Evolutionary conservation across 441 rosid species (phyloP), one percentile per base, ranked within the genome.

Genomic region (Gossypium trilobum): DNA sequence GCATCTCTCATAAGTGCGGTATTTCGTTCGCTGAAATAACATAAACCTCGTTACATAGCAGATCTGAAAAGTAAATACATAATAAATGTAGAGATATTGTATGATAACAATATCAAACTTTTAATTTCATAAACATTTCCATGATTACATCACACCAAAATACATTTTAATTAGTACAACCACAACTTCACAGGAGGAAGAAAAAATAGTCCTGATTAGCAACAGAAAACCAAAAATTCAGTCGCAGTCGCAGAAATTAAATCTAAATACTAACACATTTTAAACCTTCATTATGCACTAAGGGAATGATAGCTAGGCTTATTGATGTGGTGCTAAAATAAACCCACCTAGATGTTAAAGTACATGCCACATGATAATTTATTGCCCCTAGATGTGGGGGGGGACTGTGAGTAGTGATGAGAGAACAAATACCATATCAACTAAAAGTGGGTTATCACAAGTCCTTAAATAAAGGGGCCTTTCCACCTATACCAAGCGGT

Each of bases 1-100:
- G 99, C 99, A 75, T 90, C 95, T 81, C 95, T 90, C 74, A 95
- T 89, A 70, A 91, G 93, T 78, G 86, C 81, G 22, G 91, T 89
- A 70, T 95, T 93, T 74, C 84, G 82, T 78, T 90, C 97, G 73
- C 99, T 95, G 89, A 69, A 82, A 83, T 22, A 56, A 76, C 46
- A 59, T 22, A 68, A 73, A 77, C 69, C 78, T 22, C 61, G 71
- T 75, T 64, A 16, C 25, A 33, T 42, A 55, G 70, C 69, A 57
- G 3, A 67, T 58, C 17, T 3, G 9, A 10, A 17, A 60, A 67
- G 65, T 19, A 42, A 68, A 2, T 4, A 39, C 63, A 65, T 62
- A 29, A 52, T 52, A 31, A 58, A 68, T 6, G 4, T 29, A 64
- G 72, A 16, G 4, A 63, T 1, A 39, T 4, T 14, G 1, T 36